Conservation (phyloP, 495 filamentous ascomycete species). For the Pseudevernia furfuracea region DNA sequence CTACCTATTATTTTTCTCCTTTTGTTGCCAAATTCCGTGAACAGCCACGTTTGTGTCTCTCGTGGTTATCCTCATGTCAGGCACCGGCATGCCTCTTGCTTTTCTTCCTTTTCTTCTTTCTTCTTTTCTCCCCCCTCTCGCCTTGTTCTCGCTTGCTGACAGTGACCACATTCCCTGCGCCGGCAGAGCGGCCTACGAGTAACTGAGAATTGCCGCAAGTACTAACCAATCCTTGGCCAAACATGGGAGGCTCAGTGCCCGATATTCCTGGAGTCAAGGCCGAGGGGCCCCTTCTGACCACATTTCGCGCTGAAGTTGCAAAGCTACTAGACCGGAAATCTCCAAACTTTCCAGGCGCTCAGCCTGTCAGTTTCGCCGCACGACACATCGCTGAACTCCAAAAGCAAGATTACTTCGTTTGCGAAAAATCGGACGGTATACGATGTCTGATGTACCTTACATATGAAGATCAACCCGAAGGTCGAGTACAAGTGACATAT, state of each 20-base stretch:
- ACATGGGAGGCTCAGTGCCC: conserved; percentile 24
- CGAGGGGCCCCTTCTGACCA: conserved; percentile 49
- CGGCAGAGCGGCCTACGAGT: not conserved
- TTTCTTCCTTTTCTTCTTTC: not conserved
- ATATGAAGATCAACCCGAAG: conserved; percentile 40
- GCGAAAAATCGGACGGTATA: conserved; percentile 96
- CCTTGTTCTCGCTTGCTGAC: not conserved
- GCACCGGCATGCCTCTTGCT: not conserved
- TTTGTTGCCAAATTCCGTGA: not conserved
- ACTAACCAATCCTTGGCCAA: not conserved
- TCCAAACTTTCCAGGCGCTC: conserved; percentile 76
- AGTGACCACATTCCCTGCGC: not conserved
- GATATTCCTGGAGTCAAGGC: conserved; percentile 50
- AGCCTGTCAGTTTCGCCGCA: conserved; percentile 83
- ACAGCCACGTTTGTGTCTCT: not conserved
- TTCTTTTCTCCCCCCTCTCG: not conserved
- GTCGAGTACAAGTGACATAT: conserved; percentile 54
- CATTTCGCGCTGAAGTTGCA: conserved; percentile 68
- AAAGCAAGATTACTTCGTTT: conserved; percentile 84
- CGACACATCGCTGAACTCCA: conserved; percentile 72
- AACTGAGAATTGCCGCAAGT: not conserved
- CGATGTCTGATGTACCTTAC: conserved; percentile 89
- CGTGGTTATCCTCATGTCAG: not conserved
- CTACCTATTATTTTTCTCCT: too few relatives aligned
- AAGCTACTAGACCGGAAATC: conserved; percentile 60